Conservation (phyloP, 2,329 filamentous ascomycete species). For the Neofusicoccum kwambonambiense region DNA sequence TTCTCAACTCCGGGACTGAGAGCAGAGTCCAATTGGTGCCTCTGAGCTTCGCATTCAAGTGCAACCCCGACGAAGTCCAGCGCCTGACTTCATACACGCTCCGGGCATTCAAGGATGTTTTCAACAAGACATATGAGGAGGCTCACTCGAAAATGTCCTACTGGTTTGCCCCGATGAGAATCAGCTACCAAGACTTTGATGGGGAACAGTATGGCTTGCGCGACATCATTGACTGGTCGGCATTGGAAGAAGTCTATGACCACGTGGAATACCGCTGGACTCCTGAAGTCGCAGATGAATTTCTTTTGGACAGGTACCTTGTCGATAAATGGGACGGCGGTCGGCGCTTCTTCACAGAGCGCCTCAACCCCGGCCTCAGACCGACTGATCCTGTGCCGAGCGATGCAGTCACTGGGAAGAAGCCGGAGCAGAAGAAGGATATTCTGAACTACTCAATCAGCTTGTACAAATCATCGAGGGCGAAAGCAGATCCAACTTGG, state of each 20-base stretch:
- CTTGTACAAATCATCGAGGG: slow-evolving; percentile 62
- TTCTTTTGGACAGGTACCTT: slow-evolving; percentile 52
- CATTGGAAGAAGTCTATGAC: slow-evolving; percentile 40
- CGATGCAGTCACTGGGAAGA: slow-evolving; percentile 21
- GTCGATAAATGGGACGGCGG: slow-evolving; percentile 58
- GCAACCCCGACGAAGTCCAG: slow-evolving; percentile 48
- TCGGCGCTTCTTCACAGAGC: slow-evolving; percentile 56
- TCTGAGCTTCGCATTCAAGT: slow-evolving; percentile 44
- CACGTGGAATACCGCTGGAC: slow-evolving; percentile 48
- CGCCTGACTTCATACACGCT: slow-evolving; percentile 71
- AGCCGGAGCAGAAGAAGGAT: slow-evolving; percentile 52
- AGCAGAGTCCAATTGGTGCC: slow-evolving; percentile 57
- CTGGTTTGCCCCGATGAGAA: slow-evolving; percentile 67
- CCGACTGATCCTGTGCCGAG: slow-evolving; percentile 65
- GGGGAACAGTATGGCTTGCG: background rate
- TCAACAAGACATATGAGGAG: slow-evolving; percentile 79
- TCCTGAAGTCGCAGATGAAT: slow-evolving; percentile 36
- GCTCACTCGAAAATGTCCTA: slow-evolving; percentile 70
- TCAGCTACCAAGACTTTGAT: slow-evolving; percentile 16
- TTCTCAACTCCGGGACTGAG: slow-evolving; percentile 62
- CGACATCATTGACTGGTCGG: slow-evolving; percentile 60
- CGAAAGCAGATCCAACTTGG: slow-evolving; percentile 45
- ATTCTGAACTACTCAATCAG: slow-evolving; percentile 86
- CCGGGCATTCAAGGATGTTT: slow-evolving; percentile 75
- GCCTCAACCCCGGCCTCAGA: slow-evolving; percentile 53